Percentiles rank a stretch among this genome's conserved stretches.
Evolutionary conservation across 2,329 filamentous ascomycete species (phyloP).

Genomic region (Fusarium sp.): DNA sequence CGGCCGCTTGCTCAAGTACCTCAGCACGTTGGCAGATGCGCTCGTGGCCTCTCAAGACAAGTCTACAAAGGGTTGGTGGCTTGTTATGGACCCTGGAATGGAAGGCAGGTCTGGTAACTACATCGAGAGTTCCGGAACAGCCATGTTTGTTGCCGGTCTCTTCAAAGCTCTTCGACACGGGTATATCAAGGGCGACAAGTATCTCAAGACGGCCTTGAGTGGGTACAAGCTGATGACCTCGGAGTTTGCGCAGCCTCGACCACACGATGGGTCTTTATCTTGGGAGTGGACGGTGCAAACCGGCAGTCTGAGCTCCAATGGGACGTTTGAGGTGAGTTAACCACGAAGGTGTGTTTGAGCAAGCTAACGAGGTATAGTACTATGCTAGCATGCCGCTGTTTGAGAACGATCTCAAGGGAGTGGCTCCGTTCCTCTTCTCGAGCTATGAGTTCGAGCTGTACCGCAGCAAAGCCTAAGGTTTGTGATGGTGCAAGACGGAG

Average conservation of each 20-base stretch:
- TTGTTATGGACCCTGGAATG: conserved; percentile 26
- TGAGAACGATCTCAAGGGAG: conserved; percentile 44
- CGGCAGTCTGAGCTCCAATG: conserved; percentile 27
- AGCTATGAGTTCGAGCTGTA: conserved; percentile 42
- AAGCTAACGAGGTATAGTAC: conserved; percentile 33
- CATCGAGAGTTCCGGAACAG: conserved; percentile 28
- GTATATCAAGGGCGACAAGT: conserved; percentile 20
- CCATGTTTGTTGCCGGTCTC: conserved; percentile 28
- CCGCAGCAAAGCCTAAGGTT: not conserved
- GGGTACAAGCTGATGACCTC: conserved; percentile 30
- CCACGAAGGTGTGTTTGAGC: not conserved
- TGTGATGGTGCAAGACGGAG: too few relatives aligned
- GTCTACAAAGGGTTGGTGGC: conserved; percentile 26
- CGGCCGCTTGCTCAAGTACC: conserved; percentile 22
- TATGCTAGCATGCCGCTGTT: conserved; percentile 42
- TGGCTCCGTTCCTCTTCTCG: conserved; percentile 41
- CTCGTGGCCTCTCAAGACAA: conserved; percentile 30
- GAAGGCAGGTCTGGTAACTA: conserved; percentile 20
- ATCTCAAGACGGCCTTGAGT: conserved; percentile 16
- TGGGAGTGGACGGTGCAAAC: conserved; percentile 30
- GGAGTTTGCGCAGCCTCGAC: conserved; percentile 56
- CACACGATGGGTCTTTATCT: conserved; percentile 58
- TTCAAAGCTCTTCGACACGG: conserved; percentile 22
- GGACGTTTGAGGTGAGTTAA: conserved; percentile 25
- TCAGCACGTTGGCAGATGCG: conserved; percentile 20